These are phyloP conservation scores for Sporothrix pseudoabietina DNA, from an alignment of 2,329 filamentous ascomycete genomes.

Conservation along the genomic window DNA sequence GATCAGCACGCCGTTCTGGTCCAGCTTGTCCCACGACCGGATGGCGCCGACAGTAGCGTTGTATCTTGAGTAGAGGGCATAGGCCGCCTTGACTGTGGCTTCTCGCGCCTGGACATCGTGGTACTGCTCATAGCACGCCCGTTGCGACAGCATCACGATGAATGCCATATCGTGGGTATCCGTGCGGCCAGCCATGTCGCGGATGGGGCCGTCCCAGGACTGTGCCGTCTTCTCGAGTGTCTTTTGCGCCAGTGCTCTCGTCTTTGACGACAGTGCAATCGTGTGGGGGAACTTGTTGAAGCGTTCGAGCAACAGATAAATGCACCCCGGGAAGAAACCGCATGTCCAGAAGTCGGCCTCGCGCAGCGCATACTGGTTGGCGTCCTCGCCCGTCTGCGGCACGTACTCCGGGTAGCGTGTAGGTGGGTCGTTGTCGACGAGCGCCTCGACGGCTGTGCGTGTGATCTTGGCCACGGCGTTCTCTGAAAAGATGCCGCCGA, in stretches of 20 bases:
- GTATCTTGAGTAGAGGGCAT: slow-evolving; percentile 48
- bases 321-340: slow-evolving; percentile 46
- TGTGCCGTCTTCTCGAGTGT: slow-evolving; percentile 38
- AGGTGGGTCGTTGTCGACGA: slow-evolving; percentile 33
- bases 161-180: slow-evolving; percentile 60
- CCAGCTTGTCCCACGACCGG: slow-evolving; percentile 52
- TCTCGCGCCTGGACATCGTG: slow-evolving; percentile 42
- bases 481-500: slow-evolving; percentile 35
- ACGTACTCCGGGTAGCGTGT: slow-evolving; percentile 37
- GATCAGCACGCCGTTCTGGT: slow-evolving; percentile 40
- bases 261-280: slow-evolving; percentile 28
- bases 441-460: slow-evolving; percentile 33
- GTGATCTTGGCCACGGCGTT: slow-evolving; percentile 36
- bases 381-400: slow-evolving; percentile 33
- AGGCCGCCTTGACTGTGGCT: slow-evolving; percentile 48
- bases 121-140: slow-evolving; percentile 51
- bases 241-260: slow-evolving; percentile 33
- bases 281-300: slow-evolving; percentile 39
- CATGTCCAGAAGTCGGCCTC: slow-evolving; percentile 43
- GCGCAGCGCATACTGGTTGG: slow-evolving; percentile 34
- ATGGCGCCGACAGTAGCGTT: slow-evolving; percentile 49
- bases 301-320: slow-evolving; percentile 44
- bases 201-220: slow-evolving; percentile 44
- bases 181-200: slow-evolving; percentile 44
- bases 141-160: slow-evolving; percentile 54